A percentile compares a stretch with the other conserved stretches of the same genome.
Evolutionary conservation across 176 grass and related monocot species (phyloP).

Genomic region (Metroxylon sagu): DNA sequence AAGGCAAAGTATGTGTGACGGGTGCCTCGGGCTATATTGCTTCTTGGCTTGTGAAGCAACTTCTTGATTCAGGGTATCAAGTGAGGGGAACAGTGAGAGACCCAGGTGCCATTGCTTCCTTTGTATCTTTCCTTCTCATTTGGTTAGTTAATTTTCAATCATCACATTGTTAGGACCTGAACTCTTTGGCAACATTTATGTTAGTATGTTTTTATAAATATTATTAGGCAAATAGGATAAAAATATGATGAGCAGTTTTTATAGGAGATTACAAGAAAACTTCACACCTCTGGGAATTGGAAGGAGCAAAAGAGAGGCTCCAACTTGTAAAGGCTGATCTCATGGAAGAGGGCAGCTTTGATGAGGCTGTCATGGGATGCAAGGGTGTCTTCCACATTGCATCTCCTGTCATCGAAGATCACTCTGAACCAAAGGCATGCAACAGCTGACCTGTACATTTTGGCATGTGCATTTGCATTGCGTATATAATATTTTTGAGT

Average conservation of each 20-base stretch:
- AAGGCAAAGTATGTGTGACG: constrained; percentile 72
- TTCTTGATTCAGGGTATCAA: constrained; percentile 70
- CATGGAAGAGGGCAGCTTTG: constrained; percentile 74
- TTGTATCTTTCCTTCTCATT: constrained; percentile 11
- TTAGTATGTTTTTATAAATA: too few relatives aligned
- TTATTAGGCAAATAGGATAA: too few relatives aligned
- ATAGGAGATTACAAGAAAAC: constrained; percentile 71
- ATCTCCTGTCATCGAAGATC: constrained; percentile 40
- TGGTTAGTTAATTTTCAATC: neutral
- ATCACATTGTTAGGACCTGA: too few relatives aligned
- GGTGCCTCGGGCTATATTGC: constrained; percentile 79
- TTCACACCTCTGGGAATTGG: constrained; percentile 63
- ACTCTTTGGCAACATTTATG: too few relatives aligned
- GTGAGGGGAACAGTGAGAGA: constrained; percentile 77
- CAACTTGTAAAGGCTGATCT: constrained; percentile 66
- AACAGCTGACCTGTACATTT: too few relatives aligned
- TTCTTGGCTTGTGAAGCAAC: constrained; percentile 75
- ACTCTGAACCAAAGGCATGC: constrained; percentile 59
- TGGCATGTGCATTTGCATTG: too few relatives aligned
- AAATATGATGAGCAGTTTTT: neutral
- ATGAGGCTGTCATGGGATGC: constrained; percentile 59
- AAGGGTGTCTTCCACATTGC: constrained; percentile 83
- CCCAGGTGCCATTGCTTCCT: constrained; percentile 27
- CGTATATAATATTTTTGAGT: too few relatives aligned
- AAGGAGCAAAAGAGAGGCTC: constrained; percentile 69